A percentile compares a stretch with the other conserved stretches of the same genome.
Evolutionary conservation across 2,329 filamentous ascomycete genomes (phyloP).

Genomic region (Penicillium sclerotiorum): DNA sequence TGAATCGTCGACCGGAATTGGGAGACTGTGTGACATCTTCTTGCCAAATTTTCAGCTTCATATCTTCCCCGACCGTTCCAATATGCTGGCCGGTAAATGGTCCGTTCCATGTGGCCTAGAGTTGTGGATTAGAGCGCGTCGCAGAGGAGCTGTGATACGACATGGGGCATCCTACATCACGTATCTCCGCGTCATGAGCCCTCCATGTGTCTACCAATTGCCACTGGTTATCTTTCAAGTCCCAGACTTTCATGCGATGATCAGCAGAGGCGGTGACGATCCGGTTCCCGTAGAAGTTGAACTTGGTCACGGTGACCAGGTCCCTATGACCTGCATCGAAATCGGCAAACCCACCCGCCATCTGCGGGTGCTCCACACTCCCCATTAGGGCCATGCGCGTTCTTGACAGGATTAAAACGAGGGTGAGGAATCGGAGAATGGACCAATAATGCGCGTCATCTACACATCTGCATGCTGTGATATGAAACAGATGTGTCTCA

Average conservation of each 20-base stretch:
- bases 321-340: slow-evolving; percentile 56
- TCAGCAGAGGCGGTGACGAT: slow-evolving; percentile 91
- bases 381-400: slow-evolving; percentile 19
- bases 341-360: slow-evolving; percentile 43
- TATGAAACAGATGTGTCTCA: slow-evolving; percentile 26
- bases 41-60: slow-evolving; percentile 88
- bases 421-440: slow-evolving; percentile 11
- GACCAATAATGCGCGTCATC: slow-evolving; percentile 23
- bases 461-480: slow-evolving; percentile 22
- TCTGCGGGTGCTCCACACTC: slow-evolving; percentile 30
- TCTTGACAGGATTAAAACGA: slow-evolving; percentile 5
- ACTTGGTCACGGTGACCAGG: slow-evolving; percentile 80
- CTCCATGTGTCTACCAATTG: slow-evolving; percentile 82
- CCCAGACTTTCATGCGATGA: slow-evolving; percentile 89
- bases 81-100: slow-evolving; percentile 86
- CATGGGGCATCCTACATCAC: slow-evolving; percentile 66
- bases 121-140: slow-evolving; percentile 22
- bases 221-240: slow-evolving; percentile 75
- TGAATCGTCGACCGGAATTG: slow-evolving; percentile 77
- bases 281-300: slow-evolving; percentile 90
- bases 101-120: slow-evolving; percentile 87
- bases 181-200: slow-evolving; percentile 85
- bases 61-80: slow-evolving; percentile 85
- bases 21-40: slow-evolving; percentile 82
- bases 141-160: slow-evolving; percentile 10